phyloP scores from a whole-genome alignment of 352 stramenopile genomes.

The Vaucheria bursata region DNA sequence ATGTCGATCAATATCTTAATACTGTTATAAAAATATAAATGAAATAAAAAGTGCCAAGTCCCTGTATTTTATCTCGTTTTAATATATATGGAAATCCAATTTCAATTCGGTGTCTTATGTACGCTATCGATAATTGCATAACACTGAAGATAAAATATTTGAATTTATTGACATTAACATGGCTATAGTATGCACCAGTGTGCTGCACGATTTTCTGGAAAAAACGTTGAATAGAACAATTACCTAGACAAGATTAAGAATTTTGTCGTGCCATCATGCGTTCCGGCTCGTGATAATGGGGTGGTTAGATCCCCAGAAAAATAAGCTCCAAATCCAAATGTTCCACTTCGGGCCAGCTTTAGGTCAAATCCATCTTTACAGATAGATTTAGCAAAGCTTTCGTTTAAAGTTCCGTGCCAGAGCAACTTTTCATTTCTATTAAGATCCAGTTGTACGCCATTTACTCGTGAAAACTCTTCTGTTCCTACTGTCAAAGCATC shows the following conservation, averaged over 20 bases:
- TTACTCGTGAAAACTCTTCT: not conserved
- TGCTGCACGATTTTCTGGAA: too few species aligned
- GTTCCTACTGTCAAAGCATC: not conserved
- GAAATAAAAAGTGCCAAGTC: too few species aligned
- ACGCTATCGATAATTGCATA: too few species aligned
- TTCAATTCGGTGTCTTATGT: too few species aligned
- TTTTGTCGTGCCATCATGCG: not conserved
- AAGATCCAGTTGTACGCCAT: not conserved
- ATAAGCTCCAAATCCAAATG: conserved; percentile 4
- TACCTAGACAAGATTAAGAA: conserved; percentile 1
- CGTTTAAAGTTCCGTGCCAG: not conserved
- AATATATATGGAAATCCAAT: too few species aligned
- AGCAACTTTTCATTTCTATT: conserved; percentile 2
- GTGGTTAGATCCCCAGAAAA: conserved; percentile 1
- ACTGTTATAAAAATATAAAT: too few species aligned
- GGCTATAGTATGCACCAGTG: too few species aligned
- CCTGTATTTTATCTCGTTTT: too few species aligned
- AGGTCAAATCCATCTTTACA: not conserved
- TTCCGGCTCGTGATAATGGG: not conserved
- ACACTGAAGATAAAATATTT: too few species aligned
- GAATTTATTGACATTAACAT: too few species aligned
- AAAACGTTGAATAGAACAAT: too few species aligned
- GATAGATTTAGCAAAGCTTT: not conserved
- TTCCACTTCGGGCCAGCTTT: not conserved
- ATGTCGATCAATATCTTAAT: too few species aligned